Evolutionary conservation across 371 early-diverging fungal genomes (phyloP).

Genomic region (Mucor plumbeus): DNA sequence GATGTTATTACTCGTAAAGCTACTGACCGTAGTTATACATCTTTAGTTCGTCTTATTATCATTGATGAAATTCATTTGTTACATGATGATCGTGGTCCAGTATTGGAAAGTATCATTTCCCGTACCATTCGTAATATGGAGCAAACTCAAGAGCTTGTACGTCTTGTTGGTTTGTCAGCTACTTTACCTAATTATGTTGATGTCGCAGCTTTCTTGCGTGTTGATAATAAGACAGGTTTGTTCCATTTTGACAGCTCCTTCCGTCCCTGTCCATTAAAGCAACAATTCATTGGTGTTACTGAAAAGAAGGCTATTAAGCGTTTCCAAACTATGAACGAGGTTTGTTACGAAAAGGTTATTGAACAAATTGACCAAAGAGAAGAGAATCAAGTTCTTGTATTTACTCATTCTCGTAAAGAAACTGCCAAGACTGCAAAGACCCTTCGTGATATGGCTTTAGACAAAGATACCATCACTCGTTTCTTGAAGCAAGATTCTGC

Average conservation of each 20-base stretch:
- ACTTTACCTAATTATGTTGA: conserved; percentile 99
- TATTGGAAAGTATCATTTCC: conserved; percentile 95
- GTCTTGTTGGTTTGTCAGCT: conserved; percentile 98
- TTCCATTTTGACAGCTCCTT: conserved; percentile 94
- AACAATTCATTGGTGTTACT: conserved; percentile 94
- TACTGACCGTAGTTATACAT: conserved; percentile 90
- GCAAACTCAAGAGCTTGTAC: conserved; percentile 87
- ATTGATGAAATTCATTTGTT: conserved; percentile 99
- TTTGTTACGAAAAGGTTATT: conserved; percentile 90
- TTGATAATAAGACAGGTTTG: conserved; percentile 78
- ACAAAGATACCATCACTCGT: conserved; percentile 80
- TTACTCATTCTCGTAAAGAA: conserved; percentile 97
- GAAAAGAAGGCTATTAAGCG: conserved; percentile 95
- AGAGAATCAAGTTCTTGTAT: conserved; percentile 95
- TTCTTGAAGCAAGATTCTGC: conserved; percentile 82
- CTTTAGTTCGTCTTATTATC: conserved; percentile 92
- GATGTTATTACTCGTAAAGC: conserved; percentile 98
- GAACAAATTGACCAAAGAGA: conserved; percentile 79
- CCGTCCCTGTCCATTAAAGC: conserved; percentile 95
- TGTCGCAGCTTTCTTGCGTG: conserved; percentile 96
- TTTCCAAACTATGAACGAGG: conserved; percentile 95
- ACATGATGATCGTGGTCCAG: conserved; percentile 99
- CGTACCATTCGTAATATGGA: conserved; percentile 93
- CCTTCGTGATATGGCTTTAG: conserved; percentile 89
- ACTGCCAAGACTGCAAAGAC: conserved; percentile 94